These are phyloP conservation scores for Paraconiothyrium sp. DNA, from an alignment of 2,329 filamentous ascomycete species.

Conservation along the genomic window DNA sequence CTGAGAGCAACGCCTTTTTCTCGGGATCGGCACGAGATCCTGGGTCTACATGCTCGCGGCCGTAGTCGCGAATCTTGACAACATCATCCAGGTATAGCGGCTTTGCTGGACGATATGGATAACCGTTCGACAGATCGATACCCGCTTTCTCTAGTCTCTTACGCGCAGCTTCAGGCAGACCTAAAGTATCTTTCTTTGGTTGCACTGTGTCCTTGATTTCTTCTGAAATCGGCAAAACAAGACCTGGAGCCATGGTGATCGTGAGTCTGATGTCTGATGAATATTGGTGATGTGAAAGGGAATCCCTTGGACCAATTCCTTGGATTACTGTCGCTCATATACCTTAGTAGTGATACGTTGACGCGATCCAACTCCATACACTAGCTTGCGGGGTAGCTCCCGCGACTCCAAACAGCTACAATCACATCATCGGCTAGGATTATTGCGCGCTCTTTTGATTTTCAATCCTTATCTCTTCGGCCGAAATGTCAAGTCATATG, in stretches of 20 bases:
- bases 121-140: slow-evolving; percentile 74
- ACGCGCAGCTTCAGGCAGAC: slow-evolving; percentile 66
- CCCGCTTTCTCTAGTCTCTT: slow-evolving; percentile 72
- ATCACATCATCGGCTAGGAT: slow-evolving; percentile 45
- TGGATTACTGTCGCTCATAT: slow-evolving; percentile 1
- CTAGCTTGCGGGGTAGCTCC: slow-evolving; percentile 43
- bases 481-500: slow-evolving; percentile 12
- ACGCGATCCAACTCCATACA: slow-evolving; percentile 11
- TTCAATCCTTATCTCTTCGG: slow-evolving; percentile 32
- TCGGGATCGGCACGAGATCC: slow-evolving; percentile 62
- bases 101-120: slow-evolving; percentile 73
- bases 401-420: slow-evolving; percentile 14
- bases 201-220: slow-evolving; percentile 70
- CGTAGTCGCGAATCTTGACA: slow-evolving; percentile 67
- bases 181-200: slow-evolving; percentile 71
- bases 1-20: slow-evolving; percentile 50
- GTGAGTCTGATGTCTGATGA: neutral
- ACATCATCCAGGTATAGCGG: slow-evolving; percentile 77
- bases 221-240: slow-evolving; percentile 60
- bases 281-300: neutral
- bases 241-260: slow-evolving; percentile 59
- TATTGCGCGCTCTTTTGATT: slow-evolving; percentile 43
- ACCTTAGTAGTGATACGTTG: neutral
- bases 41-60: slow-evolving; percentile 46
- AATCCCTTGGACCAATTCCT: neutral